Evolutionary conservation across 2,329 filamentous ascomycete species (phyloP).

Genomic region (Thelonectria olida): DNA sequence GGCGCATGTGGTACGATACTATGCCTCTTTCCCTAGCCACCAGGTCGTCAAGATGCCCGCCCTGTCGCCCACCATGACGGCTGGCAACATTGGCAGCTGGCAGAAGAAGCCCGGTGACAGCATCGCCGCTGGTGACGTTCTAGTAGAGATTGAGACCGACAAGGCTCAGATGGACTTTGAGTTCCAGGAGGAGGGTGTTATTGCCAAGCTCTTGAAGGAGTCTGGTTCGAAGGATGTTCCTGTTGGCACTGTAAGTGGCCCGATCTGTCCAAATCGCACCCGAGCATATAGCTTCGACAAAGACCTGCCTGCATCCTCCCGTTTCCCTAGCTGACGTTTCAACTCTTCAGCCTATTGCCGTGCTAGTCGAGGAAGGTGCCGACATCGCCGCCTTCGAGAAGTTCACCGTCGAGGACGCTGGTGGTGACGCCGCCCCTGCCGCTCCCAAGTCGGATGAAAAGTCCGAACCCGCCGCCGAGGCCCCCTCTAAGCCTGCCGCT

Average conservation of each 20-base stretch:
- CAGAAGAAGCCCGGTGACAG: conserved; percentile 95
- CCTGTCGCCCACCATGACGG: conserved; percentile 95
- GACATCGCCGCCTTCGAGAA: conserved; percentile 89
- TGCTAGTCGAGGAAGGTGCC: conserved; percentile 90
- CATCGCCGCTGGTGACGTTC: conserved; percentile 89
- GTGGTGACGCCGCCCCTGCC: conserved; percentile 73
- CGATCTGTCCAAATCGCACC: conserved; percentile 24
- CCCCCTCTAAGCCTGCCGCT: conserved; percentile 51
- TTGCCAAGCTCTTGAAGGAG: conserved; percentile 94
- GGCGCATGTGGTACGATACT: conserved; percentile 68
- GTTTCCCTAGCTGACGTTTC: conserved; percentile 19
- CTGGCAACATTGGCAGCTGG: conserved; percentile 96
- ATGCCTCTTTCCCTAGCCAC: conserved; percentile 91
- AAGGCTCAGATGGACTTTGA: conserved; percentile 99
- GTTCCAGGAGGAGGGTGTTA: conserved; percentile 96
- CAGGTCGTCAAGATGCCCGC: conserved; percentile 98
- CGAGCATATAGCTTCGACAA: conserved; percentile 17
- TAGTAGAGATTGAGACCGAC: conserved; percentile 99
- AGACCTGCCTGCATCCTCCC: conserved; percentile 1
- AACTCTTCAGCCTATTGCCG: conserved; percentile 82
- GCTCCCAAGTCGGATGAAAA: conserved; percentile 74
- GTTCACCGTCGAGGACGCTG: conserved; percentile 90
- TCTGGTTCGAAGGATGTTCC: conserved; percentile 92
- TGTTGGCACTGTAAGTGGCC: conserved; percentile 85
- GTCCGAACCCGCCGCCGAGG: conserved; percentile 67